Conservation (phyloP, 352 stramenopile genomes). For the Globisporangium sylvaticum region DNA sequence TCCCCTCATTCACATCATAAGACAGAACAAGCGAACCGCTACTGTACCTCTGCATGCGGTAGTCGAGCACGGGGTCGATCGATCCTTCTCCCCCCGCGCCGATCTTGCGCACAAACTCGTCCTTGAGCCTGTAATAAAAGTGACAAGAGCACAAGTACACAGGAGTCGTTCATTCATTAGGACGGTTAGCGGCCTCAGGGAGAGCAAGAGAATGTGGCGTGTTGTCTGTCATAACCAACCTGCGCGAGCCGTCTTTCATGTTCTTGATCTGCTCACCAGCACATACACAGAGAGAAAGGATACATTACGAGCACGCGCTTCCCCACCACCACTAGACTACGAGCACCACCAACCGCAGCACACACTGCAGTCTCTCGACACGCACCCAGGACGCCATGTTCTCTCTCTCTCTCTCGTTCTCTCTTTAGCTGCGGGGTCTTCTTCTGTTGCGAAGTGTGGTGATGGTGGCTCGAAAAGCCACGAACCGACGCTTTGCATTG, state of each 20-base stretch:
- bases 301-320: slow-evolving; percentile 9
- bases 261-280: slow-evolving; percentile 44
- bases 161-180: background rate
- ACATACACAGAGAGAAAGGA: background rate
- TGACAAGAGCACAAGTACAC: background rate
- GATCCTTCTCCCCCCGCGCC: slow-evolving; percentile 39
- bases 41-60: slow-evolving; percentile 50
- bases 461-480: background rate
- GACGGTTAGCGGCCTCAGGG: background rate
- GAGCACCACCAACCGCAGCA: background rate
- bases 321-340: background rate
- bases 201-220: background rate
- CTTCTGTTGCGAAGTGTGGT: background rate
- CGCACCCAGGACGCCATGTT: slow-evolving; percentile 43
- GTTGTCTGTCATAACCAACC: slow-evolving; percentile 21
- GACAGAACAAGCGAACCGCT: background rate
- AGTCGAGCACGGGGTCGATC: slow-evolving; percentile 65
- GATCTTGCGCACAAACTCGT: slow-evolving; percentile 66
- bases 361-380: background rate
- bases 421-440: background rate
- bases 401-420: background rate
- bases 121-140: slow-evolving; percentile 42
- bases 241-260: slow-evolving; percentile 72
- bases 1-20: background rate
- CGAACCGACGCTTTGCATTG: background rate